Base-by-base conservation (phyloP, 2,329 filamentous ascomycete species). In the Coleophoma crateriformis region DNA sequence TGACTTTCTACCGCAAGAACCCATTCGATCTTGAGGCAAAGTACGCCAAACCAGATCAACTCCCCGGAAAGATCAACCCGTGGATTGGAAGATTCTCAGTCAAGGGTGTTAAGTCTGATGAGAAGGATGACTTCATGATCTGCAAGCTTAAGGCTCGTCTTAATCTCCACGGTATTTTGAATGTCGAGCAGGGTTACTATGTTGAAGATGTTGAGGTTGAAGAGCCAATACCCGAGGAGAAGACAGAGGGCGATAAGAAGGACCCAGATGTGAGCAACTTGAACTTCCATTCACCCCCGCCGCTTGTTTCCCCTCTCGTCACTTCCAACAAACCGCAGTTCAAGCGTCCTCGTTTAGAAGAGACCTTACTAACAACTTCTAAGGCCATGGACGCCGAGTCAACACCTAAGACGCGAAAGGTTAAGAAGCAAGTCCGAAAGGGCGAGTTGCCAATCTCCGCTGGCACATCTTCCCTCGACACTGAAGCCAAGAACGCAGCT, bases 351-450 rank as follows among this genome's bases (percentile, higher is more conserved):
- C 55, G 55, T 43, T 52, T 59, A 22, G 52, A 52, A 53, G 46
- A 54, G 40, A 60, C 65, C 56, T 59, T 64, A 52, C 63, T 60
- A 51, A 42, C 38, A 17, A 27, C 39, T 33, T 22, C 52, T 7
- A 58, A 64, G 61, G 85, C 88, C 56, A 95, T 94, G 89, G 90
- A 95, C 35, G 92, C 88, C 46, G 89, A 95, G 59, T 73, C 74
- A 44, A 78, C 90, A 65, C 81, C 82, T 58, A 88, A 88, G 85
- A 96, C 84, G 48, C 87, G 92, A 68, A 97, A 96, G 77, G 89
- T 99, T 61, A 97, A 96, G 87, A 99, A 97, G 82, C 92, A 97
- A 75, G 88, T 96, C 58, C 88, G 92, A 71, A 97, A 96, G 79
- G 94, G 94, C 58, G 92, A 97, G 59, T 79, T 99, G 49, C 89